Percentiles rank a stretch among this genome's conserved stretches.
Evolutionary conservation across 2,329 filamentous ascomycete genomes (phyloP).

Genomic region (Sclerotinia trifoliorum): DNA sequence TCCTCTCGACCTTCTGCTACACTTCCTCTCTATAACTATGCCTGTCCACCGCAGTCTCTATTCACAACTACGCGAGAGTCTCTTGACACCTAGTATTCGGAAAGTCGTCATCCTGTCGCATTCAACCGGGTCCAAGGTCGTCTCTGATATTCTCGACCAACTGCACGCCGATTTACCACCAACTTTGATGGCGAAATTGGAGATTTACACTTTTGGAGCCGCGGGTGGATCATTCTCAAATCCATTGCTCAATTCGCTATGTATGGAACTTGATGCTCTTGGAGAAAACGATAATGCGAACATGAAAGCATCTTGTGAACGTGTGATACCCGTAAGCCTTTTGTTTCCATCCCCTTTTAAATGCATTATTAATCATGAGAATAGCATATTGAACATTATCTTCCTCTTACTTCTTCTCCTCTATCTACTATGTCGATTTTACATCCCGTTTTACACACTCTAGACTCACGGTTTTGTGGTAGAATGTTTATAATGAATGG

Average conservation of each 20-base stretch:
- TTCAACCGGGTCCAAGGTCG: constrained; percentile 73
- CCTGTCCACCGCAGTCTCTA: constrained; percentile 59
- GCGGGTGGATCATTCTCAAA: constrained; percentile 80
- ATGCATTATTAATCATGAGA: constrained; percentile 42
- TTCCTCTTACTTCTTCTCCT: constrained; percentile 56
- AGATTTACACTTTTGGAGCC: constrained; percentile 74
- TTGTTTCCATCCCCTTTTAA: neutral
- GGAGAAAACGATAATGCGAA: neutral
- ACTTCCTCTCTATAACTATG: constrained; percentile 72
- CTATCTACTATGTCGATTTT: constrained; percentile 61
- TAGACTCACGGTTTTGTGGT: constrained; percentile 24
- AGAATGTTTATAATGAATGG: constrained; percentile 40
- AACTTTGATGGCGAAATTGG: constrained; percentile 61
- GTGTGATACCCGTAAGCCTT: constrained; percentile 22
- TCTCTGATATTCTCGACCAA: constrained; percentile 70
- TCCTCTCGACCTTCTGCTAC: constrained; percentile 72
- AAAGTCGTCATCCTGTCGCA: constrained; percentile 73
- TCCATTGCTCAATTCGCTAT: constrained; percentile 46
- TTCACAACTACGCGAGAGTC: constrained; percentile 56
- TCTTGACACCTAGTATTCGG: constrained; percentile 59
- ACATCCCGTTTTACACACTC: constrained; percentile 58
- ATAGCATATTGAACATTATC: constrained; percentile 72
- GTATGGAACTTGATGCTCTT: neutral
- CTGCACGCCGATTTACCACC: constrained; percentile 66
- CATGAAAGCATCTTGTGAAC: constrained; percentile 16